A percentile compares a stretch with the other conserved stretches of the same genome.
Conservation (phyloP, 1,139 yeast genomes). For the Yamadazyma taylorii region DNA sequence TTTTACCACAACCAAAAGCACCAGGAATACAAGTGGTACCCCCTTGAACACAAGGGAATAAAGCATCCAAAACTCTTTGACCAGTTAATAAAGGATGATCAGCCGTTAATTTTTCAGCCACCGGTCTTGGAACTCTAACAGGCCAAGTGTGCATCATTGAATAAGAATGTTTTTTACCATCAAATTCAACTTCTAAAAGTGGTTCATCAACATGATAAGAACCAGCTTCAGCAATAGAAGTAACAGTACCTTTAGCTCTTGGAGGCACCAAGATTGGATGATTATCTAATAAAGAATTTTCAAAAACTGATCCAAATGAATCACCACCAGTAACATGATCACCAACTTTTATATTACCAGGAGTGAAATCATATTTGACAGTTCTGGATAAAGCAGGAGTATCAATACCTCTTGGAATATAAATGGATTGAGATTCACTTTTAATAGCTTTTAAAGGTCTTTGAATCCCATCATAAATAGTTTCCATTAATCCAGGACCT, state of each 20-base stretch:
- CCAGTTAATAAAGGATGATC: constrained; percentile 96
- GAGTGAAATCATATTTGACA: constrained; percentile 81
- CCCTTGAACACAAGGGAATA: constrained; percentile 99
- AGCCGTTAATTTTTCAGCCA: constrained; percentile 88
- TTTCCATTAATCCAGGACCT: constrained; percentile 99
- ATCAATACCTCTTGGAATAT: constrained; percentile 98
- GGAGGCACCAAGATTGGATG: constrained; percentile 96
- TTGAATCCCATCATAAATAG: constrained; percentile 98
- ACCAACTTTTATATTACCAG: constrained; percentile 78
- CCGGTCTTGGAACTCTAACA: constrained; percentile 98
- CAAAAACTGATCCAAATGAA: constrained; percentile 89
- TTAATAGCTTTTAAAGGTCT: constrained; percentile 94
- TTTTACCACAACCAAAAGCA: constrained; percentile 99
- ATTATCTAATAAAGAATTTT: constrained; percentile 86
- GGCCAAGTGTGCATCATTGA: constrained; percentile 99
- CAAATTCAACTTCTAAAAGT: constrained; percentile 89
- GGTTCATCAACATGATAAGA: constrained; percentile 88
- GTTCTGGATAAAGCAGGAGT: constrained; percentile 90
- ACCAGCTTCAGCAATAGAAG: constrained; percentile 85
- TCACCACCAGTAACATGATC: constrained; percentile 99
- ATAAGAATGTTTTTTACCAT: constrained; percentile 77
- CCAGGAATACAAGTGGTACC: constrained; percentile 99
- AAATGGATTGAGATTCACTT: constrained; percentile 83
- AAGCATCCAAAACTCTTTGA: constrained; percentile 95
- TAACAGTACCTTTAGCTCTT: constrained; percentile 96